Evolutionary conservation across 257 asterid species (phyloP).

Genomic region (Gynochthodes officinalis): DNA sequence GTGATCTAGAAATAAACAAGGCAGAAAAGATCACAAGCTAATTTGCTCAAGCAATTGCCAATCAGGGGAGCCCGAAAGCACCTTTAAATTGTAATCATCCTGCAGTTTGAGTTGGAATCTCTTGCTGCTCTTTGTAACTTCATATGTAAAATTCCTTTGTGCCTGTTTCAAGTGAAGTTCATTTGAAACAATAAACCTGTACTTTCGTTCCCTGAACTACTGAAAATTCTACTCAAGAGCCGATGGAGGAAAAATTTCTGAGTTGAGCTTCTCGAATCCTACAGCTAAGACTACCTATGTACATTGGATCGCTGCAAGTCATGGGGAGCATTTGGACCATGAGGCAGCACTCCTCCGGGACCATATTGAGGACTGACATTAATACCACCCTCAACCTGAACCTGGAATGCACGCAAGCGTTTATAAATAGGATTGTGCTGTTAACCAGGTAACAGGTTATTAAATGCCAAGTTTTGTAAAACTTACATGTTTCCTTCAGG

Average conservation of each 20-base stretch:
- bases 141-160: not conserved
- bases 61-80: no score
- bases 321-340: slow-evolving; percentile 25
- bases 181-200: not conserved
- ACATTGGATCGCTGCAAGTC: slow-evolving; percentile 22
- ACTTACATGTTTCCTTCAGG: not conserved
- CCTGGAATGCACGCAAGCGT: slow-evolving; percentile 17
- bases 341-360: slow-evolving; percentile 24
- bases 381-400: slow-evolving; percentile 34
- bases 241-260: not conserved
- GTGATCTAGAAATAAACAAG: not conserved
- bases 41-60: no score
- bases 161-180: not conserved
- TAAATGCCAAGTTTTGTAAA: not conserved
- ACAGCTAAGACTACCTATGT: slow-evolving; percentile 14
- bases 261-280: not conserved
- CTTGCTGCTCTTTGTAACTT: not conserved
- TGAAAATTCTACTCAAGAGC: not conserved
- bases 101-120: not conserved
- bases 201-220: not conserved
- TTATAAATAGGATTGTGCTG: not conserved
- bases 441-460: not conserved
- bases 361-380: slow-evolving; percentile 28
- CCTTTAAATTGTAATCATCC: no score
- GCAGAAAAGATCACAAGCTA: not conserved